Conservation (phyloP, 1,139 yeast genomes). For the Yamadazyma trypodendri region DNA sequence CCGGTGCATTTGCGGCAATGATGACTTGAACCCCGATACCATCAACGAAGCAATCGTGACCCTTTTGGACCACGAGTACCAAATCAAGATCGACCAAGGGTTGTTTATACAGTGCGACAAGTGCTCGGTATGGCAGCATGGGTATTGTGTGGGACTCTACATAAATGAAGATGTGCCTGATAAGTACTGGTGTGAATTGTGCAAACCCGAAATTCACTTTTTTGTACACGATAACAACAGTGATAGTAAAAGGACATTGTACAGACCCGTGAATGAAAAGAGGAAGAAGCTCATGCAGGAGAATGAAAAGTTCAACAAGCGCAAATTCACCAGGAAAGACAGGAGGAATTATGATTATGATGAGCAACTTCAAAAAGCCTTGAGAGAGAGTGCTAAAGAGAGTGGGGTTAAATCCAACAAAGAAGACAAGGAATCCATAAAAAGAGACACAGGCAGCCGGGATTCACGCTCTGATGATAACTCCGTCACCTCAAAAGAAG, state of each 20-base stretch:
- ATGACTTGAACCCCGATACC: conserved; percentile 51
- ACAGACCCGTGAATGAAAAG: conserved; percentile 48
- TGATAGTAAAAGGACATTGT: conserved; percentile 42
- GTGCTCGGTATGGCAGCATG: conserved; percentile 97
- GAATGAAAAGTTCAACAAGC: conserved; percentile 47
- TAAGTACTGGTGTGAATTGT: conserved; percentile 88
- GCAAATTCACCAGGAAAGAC: conserved; percentile 29
- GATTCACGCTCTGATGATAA: conserved; percentile 8
- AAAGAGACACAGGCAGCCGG: conserved; percentile 8
- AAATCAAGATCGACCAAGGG: conserved; percentile 72
- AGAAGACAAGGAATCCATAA: conserved; percentile 16
- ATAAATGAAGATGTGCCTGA: conserved; percentile 80
- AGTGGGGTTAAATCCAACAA: conserved; percentile 26
- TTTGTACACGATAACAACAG: conserved; percentile 31
- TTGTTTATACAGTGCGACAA: conserved; percentile 86
- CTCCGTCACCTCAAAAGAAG: neutral
- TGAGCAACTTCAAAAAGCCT: conserved; percentile 64
- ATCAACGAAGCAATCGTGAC: conserved; percentile 42
- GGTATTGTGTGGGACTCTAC: conserved; percentile 84
- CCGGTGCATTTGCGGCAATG: conserved; percentile 83
- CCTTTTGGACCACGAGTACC: conserved; percentile 48
- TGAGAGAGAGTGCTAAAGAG: conserved; percentile 66
- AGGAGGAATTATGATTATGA: conserved; percentile 53
- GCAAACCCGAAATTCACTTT: conserved; percentile 80
- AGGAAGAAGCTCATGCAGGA: conserved; percentile 49